phyloP scores from a whole-genome alignment of 2,329 filamentous ascomycete genomes.

The Pseudodiploospora longispora region DNA sequence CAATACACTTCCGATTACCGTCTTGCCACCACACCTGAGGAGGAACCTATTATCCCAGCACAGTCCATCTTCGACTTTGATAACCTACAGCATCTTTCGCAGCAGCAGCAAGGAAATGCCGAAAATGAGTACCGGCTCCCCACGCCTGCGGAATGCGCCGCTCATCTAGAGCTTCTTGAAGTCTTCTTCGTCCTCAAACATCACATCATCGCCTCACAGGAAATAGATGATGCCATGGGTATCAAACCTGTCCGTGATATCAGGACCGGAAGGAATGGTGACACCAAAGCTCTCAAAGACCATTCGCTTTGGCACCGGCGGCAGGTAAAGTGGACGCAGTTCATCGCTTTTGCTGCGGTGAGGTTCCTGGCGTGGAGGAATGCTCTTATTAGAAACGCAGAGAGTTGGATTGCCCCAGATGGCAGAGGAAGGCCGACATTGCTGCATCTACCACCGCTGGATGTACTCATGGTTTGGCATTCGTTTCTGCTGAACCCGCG shows the following conservation, averaged over 20 bases:
- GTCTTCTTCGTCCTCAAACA: slow-evolving; percentile 46
- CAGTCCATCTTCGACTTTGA: slow-evolving; percentile 4
- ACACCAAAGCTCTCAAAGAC: slow-evolving; percentile 16
- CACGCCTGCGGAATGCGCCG: slow-evolving; percentile 32
- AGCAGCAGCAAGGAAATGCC: neutral
- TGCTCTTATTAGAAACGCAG: neutral
- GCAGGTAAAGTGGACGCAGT: slow-evolving; percentile 18
- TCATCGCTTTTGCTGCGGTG: slow-evolving; percentile 17
- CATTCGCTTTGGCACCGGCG: slow-evolving; percentile 10
- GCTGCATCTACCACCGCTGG: slow-evolving; percentile 16
- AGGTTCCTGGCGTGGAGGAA: slow-evolving; percentile 19
- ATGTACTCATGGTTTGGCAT: slow-evolving; percentile 31
- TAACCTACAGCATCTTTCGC: neutral
- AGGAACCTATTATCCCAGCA: slow-evolving; percentile 4
- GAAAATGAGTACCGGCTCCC: slow-evolving; percentile 9
- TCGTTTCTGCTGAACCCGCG: slow-evolving; percentile 25
- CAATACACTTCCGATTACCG: neutral
- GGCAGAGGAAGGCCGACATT: neutral
- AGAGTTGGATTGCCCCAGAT: neutral
- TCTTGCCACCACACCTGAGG: neutral
- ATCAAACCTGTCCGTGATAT: slow-evolving; percentile 9
- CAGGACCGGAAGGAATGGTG: slow-evolving; percentile 11
- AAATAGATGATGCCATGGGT: slow-evolving; percentile 12
- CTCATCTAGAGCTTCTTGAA: slow-evolving; percentile 54
- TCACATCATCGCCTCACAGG: slow-evolving; percentile 12